phyloP scores from a whole-genome alignment of 2,329 filamentous ascomycete species.

The Aureobasidium sp. region DNA sequence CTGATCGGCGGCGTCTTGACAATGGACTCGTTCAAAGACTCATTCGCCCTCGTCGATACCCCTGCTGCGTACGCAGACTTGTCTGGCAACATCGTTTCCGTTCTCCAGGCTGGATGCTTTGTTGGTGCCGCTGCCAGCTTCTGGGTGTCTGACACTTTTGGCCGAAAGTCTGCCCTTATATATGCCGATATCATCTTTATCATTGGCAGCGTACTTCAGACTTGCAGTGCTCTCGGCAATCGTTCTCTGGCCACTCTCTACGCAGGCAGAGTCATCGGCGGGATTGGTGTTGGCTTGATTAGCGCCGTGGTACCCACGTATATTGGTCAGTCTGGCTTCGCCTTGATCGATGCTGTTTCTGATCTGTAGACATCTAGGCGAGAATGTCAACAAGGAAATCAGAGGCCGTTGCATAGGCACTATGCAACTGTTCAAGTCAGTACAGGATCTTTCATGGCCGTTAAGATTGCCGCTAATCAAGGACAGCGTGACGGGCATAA shows the following conservation, averaged over 20 bases:
- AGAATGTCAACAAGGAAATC: conserved; percentile 37
- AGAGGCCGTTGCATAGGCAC: conserved; percentile 26
- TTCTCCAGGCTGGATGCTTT: conserved; percentile 40
- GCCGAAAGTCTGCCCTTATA: conserved; percentile 36
- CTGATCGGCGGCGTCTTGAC: conserved; percentile 34
- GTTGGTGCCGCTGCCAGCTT: conserved; percentile 38
- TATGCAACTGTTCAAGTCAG: conserved; percentile 26
- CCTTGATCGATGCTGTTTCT: conserved; percentile 28
- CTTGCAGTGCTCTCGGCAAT: conserved; percentile 31
- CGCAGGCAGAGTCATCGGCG: conserved; percentile 37
- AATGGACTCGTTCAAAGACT: conserved; percentile 38
- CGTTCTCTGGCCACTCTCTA: conserved; percentile 35
- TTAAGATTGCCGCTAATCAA: not conserved
- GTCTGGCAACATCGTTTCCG: conserved; percentile 39
- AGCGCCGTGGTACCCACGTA: conserved; percentile 39
- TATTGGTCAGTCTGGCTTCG: conserved; percentile 25
- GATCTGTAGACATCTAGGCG: conserved; percentile 27
- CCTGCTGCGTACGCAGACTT: conserved; percentile 32
- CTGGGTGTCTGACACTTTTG: conserved; percentile 37
- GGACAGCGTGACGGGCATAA: conserved; percentile 37
- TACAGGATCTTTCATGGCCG: not conserved
- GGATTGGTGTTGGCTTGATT: conserved; percentile 39
- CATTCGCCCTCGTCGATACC: conserved; percentile 32
- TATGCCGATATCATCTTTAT: conserved; percentile 38
- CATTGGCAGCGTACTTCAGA: conserved; percentile 37